Evolutionary conservation across 345 rosid genomes (phyloP).

Genomic region (Rhizophora mangle): DNA sequence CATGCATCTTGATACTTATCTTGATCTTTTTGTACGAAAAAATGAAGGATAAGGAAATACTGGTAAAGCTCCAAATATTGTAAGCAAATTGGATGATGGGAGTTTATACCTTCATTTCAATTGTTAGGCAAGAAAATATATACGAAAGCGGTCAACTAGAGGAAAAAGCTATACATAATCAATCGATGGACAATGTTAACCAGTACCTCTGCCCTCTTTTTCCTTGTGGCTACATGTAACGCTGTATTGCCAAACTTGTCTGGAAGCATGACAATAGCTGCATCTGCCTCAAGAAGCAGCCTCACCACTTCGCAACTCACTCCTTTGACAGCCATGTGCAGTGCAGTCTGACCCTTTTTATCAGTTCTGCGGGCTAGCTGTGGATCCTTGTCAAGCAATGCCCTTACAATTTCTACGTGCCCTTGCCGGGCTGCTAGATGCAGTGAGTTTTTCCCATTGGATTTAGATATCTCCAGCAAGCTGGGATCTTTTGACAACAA

Average conservation of each 20-base stretch:
- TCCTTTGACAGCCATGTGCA: slow-evolving; percentile 99
- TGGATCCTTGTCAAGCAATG: slow-evolving; percentile 61
- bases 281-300: slow-evolving; percentile 67
- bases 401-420: slow-evolving; percentile 69
- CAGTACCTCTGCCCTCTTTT: slow-evolving; percentile 74
- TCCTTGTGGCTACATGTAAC: slow-evolving; percentile 80
- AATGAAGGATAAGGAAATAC: too few species aligned
- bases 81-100: too few species aligned
- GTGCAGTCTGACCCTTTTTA: slow-evolving; percentile 90
- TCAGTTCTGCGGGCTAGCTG: slow-evolving; percentile 77
- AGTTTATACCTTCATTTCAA: too few species aligned
- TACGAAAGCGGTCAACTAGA: too few species aligned
- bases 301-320: slow-evolving; percentile 56
- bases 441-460: slow-evolving; percentile 86
- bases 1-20: too few species aligned
- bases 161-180: background rate
- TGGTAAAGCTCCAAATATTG: too few species aligned
- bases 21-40: too few species aligned
- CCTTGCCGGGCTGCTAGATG: slow-evolving; percentile 94
- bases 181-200: background rate
- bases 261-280: slow-evolving; percentile 76
- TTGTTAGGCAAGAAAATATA: too few species aligned
- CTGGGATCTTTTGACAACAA: slow-evolving; percentile 61
- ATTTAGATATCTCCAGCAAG: slow-evolving; percentile 55
- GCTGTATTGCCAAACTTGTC: slow-evolving; percentile 83